Percentiles rank a stretch among this genome's conserved stretches.
phyloP scores from a whole-genome alignment of 768 basidiomycete genomes.

The Tricholoma sp. region DNA sequence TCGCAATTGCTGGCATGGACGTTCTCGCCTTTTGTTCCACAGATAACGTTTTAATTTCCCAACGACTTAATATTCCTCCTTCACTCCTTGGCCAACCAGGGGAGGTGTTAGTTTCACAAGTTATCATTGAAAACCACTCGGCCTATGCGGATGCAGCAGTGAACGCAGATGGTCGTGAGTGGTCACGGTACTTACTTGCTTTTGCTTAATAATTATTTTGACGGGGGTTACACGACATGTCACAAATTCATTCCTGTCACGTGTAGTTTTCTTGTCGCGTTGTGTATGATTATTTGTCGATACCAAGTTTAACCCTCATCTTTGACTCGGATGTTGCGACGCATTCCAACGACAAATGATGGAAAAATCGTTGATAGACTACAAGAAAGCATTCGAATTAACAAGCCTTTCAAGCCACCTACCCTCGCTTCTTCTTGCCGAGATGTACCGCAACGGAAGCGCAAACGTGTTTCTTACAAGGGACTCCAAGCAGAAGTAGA shows the following conservation, averaged over 20 bases:
- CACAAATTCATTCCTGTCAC: constrained; percentile 16
- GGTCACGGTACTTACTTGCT: constrained; percentile 17
- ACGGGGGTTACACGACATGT: constrained; percentile 14
- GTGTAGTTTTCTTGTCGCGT: not conserved
- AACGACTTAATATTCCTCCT: constrained; percentile 47
- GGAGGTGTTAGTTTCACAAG: constrained; percentile 47
- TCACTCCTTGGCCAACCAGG: constrained; percentile 37
- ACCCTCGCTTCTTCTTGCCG: constrained; percentile 44
- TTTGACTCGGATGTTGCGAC: constrained; percentile 58
- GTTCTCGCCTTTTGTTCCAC: constrained; percentile 59
- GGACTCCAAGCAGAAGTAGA: constrained; percentile 51
- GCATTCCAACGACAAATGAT: constrained; percentile 63
- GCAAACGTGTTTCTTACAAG: constrained; percentile 86
- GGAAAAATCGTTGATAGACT: constrained; percentile 64
- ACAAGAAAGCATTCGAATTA: constrained; percentile 66
- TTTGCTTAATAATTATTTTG: not conserved
- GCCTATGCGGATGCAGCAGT: constrained; percentile 51
- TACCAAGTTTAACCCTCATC: not conserved
- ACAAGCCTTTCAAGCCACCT: constrained; percentile 80
- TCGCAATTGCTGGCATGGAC: constrained; percentile 45
- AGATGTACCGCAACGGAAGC: constrained; percentile 68
- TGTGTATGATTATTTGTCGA: not conserved
- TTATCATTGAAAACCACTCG: constrained; percentile 54
- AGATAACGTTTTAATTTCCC: constrained; percentile 37
- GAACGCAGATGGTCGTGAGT: constrained; percentile 36